These are phyloP conservation scores for Lactifluus subvellereus DNA, from an alignment of 768 basidiomycete species.

Conservation along the genomic window DNA sequence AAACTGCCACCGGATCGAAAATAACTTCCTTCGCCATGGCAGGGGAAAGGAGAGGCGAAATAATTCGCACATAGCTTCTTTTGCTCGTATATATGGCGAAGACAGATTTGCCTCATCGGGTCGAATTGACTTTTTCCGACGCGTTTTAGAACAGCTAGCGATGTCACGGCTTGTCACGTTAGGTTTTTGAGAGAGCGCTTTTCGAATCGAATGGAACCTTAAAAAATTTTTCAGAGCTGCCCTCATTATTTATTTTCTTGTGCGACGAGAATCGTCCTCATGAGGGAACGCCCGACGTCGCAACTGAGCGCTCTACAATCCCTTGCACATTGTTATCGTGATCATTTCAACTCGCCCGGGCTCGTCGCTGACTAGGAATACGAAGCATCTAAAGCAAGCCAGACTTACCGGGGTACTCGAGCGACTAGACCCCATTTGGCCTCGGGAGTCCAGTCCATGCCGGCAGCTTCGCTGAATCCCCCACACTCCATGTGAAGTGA, in stretches of 20 bases:
- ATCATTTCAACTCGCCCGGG: too few species aligned
- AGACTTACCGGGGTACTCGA: not conserved
- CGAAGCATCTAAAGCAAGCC: too few species aligned
- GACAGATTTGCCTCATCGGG: too few species aligned
- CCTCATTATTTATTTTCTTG: too few species aligned
- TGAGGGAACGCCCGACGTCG: too few species aligned
- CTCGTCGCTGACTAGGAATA: too few species aligned
- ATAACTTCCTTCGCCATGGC: not conserved
- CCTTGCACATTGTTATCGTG: too few species aligned
- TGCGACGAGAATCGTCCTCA: too few species aligned
- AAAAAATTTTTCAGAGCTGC: not conserved
- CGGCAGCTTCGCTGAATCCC: not conserved
- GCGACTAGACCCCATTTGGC: not conserved
- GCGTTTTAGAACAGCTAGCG: not conserved
- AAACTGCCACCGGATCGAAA: not conserved
- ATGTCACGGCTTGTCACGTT: too few species aligned
- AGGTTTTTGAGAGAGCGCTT: too few species aligned
- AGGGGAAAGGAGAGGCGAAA: not conserved
- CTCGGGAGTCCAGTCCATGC: not conserved
- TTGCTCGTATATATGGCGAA: not conserved
- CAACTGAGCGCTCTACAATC: too few species aligned
- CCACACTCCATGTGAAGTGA: not conserved
- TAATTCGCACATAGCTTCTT: not conserved
- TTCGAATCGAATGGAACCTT: too few species aligned
- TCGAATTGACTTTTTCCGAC: not conserved